Evolutionary conservation across 371 early-diverging fungal genomes (phyloP).

Genomic region (Lichtheimia corymbifera): DNA sequence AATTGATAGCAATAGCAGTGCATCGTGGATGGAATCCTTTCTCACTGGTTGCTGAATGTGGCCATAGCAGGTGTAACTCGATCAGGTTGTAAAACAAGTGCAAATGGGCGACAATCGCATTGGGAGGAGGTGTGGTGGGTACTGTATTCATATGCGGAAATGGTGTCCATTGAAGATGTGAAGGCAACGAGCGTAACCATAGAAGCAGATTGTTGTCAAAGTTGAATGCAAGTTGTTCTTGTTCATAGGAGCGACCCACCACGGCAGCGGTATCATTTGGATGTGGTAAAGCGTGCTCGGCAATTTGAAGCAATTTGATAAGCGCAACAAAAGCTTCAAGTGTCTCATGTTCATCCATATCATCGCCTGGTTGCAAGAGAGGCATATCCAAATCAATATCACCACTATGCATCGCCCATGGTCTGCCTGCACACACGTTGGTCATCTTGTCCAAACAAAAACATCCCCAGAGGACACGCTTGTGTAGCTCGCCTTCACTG

Average conservation of each 20-base stretch:
- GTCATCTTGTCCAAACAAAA: conserved; percentile 34
- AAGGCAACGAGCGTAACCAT: conserved; percentile 30
- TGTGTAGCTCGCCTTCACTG: conserved; percentile 24
- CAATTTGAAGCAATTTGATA: conserved; percentile 31
- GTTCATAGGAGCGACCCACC: conserved; percentile 14
- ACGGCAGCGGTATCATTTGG: not conserved
- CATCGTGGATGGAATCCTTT: conserved; percentile 24
- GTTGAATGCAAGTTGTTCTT: conserved; percentile 27
- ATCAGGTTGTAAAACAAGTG: conserved; percentile 32
- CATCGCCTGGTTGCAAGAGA: conserved; percentile 27
- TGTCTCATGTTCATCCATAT: conserved; percentile 26
- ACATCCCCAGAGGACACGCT: conserved; percentile 35
- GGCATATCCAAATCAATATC: conserved; percentile 32
- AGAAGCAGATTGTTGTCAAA: conserved; percentile 23
- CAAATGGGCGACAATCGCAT: conserved; percentile 30
- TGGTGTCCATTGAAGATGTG: conserved; percentile 36
- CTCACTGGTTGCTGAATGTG: conserved; percentile 15
- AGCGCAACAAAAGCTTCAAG: conserved; percentile 28
- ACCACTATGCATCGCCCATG: conserved; percentile 27
- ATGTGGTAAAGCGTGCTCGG: conserved; percentile 24
- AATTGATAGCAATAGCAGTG: conserved; percentile 23
- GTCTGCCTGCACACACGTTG: conserved; percentile 30
- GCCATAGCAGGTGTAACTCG: conserved; percentile 23
- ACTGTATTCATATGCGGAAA: conserved; percentile 19
- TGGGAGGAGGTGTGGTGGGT: conserved; percentile 32